phyloP scores from a whole-genome alignment of 1,284 basidiomycete genomes.

The Gomphus sp. region DNA sequence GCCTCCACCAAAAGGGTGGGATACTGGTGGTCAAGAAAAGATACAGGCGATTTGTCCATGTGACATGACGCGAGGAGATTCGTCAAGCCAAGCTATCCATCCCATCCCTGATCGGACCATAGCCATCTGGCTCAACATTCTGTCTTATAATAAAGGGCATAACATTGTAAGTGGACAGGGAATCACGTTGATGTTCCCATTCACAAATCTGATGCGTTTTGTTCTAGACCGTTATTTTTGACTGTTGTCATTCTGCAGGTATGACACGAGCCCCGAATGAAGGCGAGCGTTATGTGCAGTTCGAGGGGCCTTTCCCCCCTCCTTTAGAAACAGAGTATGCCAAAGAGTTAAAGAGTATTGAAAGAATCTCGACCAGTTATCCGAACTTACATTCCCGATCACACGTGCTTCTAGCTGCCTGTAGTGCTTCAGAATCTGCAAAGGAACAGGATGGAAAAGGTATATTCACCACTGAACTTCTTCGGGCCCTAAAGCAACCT shows the following conservation, averaged over 20 bases:
- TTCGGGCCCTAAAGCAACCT: constrained; percentile 33
- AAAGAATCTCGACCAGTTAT: constrained; percentile 21
- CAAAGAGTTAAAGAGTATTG: too few relatives aligned
- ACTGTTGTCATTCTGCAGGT: constrained; percentile 49
- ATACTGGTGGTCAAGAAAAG: too few relatives aligned
- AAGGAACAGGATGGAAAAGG: constrained; percentile 52
- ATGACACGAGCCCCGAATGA: constrained; percentile 19
- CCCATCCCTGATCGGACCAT: constrained; percentile 63
- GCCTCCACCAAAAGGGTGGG: too few relatives aligned
- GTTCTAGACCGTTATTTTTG: constrained; percentile 42
- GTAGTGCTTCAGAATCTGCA: constrained; percentile 40
- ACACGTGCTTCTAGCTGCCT: constrained; percentile 49
- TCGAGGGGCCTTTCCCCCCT: constrained; percentile 26
- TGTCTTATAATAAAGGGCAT: constrained; percentile 47
- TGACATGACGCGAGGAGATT: constrained; percentile 44
- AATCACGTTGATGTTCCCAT: too few relatives aligned
- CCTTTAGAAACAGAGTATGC: background rate
- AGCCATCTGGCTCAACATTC: constrained; percentile 43
- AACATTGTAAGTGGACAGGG: constrained; percentile 33
- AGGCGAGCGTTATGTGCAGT: constrained; percentile 46
- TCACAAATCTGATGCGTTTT: background rate
- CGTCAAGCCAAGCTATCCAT: constrained; percentile 35
- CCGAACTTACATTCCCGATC: constrained; percentile 30
- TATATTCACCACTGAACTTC: constrained; percentile 43
- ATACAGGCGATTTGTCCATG: constrained; percentile 26